Evolutionary conservation across 129 eudicot species (phyloP).

Genomic region (Tagetes erecta): DNA sequence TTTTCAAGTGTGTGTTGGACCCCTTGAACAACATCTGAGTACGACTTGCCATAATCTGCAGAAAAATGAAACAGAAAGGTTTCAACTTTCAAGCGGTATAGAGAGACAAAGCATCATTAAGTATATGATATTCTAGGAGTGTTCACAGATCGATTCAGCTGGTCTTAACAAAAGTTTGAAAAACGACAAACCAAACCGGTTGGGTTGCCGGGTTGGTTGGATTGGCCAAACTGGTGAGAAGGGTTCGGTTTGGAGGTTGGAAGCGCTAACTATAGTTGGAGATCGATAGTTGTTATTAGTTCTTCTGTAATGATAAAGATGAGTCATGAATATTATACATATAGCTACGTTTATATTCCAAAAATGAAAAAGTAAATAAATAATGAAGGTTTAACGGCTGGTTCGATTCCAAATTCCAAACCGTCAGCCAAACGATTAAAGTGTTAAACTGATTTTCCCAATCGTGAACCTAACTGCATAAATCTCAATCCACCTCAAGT

Average conservation of each 20-base stretch:
- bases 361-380: not conserved
- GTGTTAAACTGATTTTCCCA: not conserved
- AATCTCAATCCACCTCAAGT: not conserved
- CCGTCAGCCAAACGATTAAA: not conserved
- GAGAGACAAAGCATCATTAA: slow-evolving; percentile 6
- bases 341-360: no score
- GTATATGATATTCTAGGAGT: not conserved
- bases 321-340: not conserved
- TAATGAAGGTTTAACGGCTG: not conserved
- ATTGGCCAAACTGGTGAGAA: not conserved
- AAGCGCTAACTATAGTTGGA: not conserved
- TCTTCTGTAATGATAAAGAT: not conserved
- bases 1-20: slow-evolving; percentile 73
- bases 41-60: slow-evolving; percentile 91
- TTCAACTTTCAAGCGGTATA: not conserved
- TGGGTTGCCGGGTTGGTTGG: not conserved
- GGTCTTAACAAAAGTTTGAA: not conserved
- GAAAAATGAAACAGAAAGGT: slow-evolving; percentile 15
- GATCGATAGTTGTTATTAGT: no score
- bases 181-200: not conserved
- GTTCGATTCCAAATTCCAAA: not conserved
- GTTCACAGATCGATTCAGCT: not conserved
- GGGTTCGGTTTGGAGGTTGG: not conserved
- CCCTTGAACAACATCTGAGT: slow-evolving; percentile 75
- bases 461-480: not conserved